Percentiles rank a stretch among this genome's conserved stretches.
phyloP scores from a whole-genome alignment of 371 early-diverging fungal genomes.

The Mucor circinelloides region DNA sequence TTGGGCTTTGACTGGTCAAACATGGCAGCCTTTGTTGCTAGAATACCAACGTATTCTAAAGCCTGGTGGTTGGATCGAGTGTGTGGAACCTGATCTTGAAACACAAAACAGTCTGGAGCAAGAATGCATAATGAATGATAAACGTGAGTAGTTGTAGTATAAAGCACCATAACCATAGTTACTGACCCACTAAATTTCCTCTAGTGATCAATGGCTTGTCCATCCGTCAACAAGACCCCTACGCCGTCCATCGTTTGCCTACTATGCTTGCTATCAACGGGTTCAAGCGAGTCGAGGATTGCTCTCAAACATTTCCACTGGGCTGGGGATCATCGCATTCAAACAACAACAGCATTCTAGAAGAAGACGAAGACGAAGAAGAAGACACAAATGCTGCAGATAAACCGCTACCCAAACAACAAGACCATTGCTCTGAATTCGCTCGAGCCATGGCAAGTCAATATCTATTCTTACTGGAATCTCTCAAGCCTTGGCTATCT shows the following conservation, averaged over 20 bases:
- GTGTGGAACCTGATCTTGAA: slow-evolving; percentile 47
- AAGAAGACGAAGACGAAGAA: slow-evolving; percentile 2
- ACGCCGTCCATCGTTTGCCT: slow-evolving; percentile 45
- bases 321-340: slow-evolving; percentile 41
- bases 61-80: slow-evolving; percentile 54
- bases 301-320: slow-evolving; percentile 39
- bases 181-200: neutral
- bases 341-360: neutral
- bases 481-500: slow-evolving; percentile 44
- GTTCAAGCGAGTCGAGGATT: slow-evolving; percentile 39
- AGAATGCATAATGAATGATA: slow-evolving; percentile 43
- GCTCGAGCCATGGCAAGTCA: slow-evolving; percentile 40
- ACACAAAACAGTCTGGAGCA: slow-evolving; percentile 37
- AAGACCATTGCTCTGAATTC: slow-evolving; percentile 24
- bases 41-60: slow-evolving; percentile 45
- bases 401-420: neutral
- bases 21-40: slow-evolving; percentile 37
- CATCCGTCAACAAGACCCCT: slow-evolving; percentile 51
- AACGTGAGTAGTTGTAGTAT: slow-evolving; percentile 28
- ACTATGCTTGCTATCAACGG: slow-evolving; percentile 45
- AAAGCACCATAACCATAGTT: no score
- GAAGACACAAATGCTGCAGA: neutral
- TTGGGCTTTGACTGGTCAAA: slow-evolving; percentile 31
- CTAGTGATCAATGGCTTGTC: slow-evolving; percentile 40
- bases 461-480: slow-evolving; percentile 34